These are phyloP conservation scores for Aethionema arabicum DNA, from an alignment of 345 rosid genomes.

Conservation along the genomic window DNA sequence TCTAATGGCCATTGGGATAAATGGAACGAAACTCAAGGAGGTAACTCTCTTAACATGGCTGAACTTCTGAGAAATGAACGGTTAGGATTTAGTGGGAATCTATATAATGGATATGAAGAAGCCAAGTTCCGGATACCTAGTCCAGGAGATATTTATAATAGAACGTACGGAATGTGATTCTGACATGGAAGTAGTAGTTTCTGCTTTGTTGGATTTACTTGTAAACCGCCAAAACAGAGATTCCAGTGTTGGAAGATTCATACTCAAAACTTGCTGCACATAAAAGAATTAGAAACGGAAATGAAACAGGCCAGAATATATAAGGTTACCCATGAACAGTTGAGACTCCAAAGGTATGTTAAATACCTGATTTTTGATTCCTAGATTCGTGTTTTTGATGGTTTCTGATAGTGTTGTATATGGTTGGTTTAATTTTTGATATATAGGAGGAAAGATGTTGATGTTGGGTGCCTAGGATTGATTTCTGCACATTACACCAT, in stretches of 20 bases:
- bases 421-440: too few relatives aligned
- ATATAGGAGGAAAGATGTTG: too few relatives aligned
- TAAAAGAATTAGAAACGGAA: not conserved
- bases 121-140: constrained; percentile 68
- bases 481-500: too few relatives aligned
- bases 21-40: constrained; percentile 66
- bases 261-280: constrained; percentile 2
- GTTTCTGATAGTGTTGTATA: not conserved
- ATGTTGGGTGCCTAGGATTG: too few relatives aligned
- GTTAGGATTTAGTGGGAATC: constrained; percentile 55
- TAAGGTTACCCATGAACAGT: constrained; percentile 2
- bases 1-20: constrained; percentile 83
- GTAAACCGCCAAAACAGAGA: constrained; percentile 3
- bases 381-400: not conserved
- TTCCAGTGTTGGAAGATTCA: constrained; percentile 17
- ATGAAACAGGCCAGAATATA: constrained; percentile 22
- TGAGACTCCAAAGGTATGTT: constrained; percentile 20
- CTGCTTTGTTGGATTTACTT: constrained; percentile 29
- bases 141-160: constrained; percentile 63
- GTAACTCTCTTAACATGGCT: constrained; percentile 50
- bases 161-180: constrained; percentile 79
- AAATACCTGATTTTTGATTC: not conserved
- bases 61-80: constrained; percentile 76
- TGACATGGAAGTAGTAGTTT: constrained; percentile 20
- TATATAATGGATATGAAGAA: constrained; percentile 65